phyloP scores from a whole-genome alignment of 2,329 filamentous ascomycete species.

The Allantophomopsis cytisporea region DNA sequence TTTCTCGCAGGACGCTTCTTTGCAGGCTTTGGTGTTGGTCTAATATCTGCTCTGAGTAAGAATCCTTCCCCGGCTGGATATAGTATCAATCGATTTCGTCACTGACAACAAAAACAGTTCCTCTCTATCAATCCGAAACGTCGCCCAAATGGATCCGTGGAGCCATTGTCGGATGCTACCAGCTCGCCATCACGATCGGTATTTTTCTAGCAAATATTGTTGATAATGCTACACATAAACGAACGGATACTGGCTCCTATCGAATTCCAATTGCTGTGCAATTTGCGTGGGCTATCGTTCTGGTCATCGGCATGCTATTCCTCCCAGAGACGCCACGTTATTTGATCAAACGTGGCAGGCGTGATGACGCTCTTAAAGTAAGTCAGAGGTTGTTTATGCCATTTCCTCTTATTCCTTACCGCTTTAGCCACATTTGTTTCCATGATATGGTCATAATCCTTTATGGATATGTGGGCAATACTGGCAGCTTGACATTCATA shows the following conservation, averaged over 20 bases:
- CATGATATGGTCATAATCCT: too few species aligned
- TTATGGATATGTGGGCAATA: too few species aligned
- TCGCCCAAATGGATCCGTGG: constrained; percentile 23
- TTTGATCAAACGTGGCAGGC: constrained; percentile 22
- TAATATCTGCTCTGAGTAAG: constrained; percentile 54
- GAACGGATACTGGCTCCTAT: constrained; percentile 22
- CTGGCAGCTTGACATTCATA: too few species aligned
- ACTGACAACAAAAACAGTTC: constrained; percentile 17
- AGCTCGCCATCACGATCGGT: constrained; percentile 28
- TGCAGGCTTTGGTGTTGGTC: constrained; percentile 66
- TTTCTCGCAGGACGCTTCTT: constrained; percentile 65
- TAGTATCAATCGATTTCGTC: too few species aligned
- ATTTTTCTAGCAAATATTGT: constrained; percentile 29
- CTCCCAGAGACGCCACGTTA: constrained; percentile 25
- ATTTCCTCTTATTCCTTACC: too few species aligned
- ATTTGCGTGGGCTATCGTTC: constrained; percentile 21
- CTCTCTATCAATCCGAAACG: constrained; percentile 17
- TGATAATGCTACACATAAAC: constrained; percentile 23
- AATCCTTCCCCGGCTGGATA: too few species aligned
- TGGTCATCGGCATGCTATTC: constrained; percentile 20
- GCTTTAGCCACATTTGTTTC: too few species aligned
- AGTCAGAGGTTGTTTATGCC: too few species aligned
- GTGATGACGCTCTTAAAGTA: constrained; percentile 42
- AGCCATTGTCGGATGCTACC: constrained; percentile 33
- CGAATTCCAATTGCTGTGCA: constrained; percentile 29